Percentiles rank a stretch among this genome's conserved stretches.
phyloP scores from a whole-genome alignment of 1,284 basidiomycete genomes.

The Moesziomyces sp. region DNA sequence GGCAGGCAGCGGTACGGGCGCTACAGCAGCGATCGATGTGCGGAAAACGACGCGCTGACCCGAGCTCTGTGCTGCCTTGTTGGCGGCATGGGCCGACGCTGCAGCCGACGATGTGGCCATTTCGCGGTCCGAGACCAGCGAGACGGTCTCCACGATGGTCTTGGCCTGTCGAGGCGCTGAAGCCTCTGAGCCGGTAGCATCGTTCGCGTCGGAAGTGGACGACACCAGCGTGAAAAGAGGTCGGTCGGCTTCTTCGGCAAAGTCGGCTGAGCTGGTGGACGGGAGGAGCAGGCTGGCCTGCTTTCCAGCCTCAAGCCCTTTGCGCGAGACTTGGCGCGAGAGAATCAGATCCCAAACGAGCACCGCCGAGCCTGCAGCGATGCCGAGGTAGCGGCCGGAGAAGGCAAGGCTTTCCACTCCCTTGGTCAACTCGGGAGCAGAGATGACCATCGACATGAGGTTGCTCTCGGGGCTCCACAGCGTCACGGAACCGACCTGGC shows the following conservation, averaged over 20 bases:
- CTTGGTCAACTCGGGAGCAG: slow-evolving; percentile 47
- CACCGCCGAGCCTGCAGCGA: slow-evolving; percentile 33
- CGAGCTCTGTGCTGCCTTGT: slow-evolving; percentile 6
- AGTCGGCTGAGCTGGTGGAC: not conserved
- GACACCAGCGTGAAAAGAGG: slow-evolving; percentile 29
- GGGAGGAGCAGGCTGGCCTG: slow-evolving; percentile 18
- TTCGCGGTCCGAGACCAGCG: slow-evolving; percentile 33
- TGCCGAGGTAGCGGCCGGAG: slow-evolving; percentile 52
- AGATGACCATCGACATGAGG: slow-evolving; percentile 75
- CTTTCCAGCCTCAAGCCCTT: slow-evolving; percentile 17
- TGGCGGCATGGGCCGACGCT: not conserved
- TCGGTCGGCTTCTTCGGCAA: slow-evolving; percentile 4
- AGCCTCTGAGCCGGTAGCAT: not conserved
- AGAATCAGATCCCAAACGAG: slow-evolving; percentile 62
- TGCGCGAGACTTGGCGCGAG: slow-evolving; percentile 43
- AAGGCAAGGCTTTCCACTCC: slow-evolving; percentile 38
- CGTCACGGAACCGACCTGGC: slow-evolving; percentile 77
- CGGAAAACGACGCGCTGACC: slow-evolving; percentile 13
- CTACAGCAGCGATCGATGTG: slow-evolving; percentile 17
- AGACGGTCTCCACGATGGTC: slow-evolving; percentile 34
- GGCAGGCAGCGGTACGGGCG: slow-evolving; percentile 22
- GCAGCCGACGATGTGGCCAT: slow-evolving; percentile 20
- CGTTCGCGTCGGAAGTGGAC: slow-evolving; percentile 1
- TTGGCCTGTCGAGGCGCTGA: slow-evolving; percentile 8
- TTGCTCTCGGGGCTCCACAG: slow-evolving; percentile 82